phyloP scores from a whole-genome alignment of 2,329 filamentous ascomycete genomes.

The Exutisphaerella laricina region DNA sequence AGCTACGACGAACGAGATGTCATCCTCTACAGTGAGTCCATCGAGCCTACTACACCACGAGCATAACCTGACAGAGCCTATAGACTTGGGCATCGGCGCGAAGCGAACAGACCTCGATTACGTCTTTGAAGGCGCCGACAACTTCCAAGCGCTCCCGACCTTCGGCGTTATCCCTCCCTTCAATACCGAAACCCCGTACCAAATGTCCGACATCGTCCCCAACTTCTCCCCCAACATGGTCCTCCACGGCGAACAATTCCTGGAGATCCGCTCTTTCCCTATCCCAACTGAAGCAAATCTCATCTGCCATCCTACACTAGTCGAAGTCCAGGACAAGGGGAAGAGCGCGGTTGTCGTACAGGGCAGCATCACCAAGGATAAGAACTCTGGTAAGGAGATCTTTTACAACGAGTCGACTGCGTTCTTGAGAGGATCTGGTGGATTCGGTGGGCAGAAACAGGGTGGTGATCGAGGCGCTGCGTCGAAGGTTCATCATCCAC shows the following conservation, averaged over 20 bases:
- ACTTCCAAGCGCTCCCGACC: constrained; percentile 93
- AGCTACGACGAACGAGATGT: constrained; percentile 79
- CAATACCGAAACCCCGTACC: constrained; percentile 73
- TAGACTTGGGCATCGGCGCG: constrained; percentile 79
- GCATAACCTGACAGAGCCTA: too few relatives aligned
- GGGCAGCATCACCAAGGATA: constrained; percentile 76
- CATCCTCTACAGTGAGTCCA: constrained; percentile 70
- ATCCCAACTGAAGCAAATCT: constrained; percentile 79
- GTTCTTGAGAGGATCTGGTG: constrained; percentile 85
- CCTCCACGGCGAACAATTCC: constrained; percentile 96
- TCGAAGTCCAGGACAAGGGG: constrained; percentile 96
- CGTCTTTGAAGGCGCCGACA: constrained; percentile 82
- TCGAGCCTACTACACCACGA: too few relatives aligned
- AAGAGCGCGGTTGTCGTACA: constrained; percentile 76
- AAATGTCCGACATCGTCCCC: constrained; percentile 74
- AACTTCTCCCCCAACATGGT: constrained; percentile 99
- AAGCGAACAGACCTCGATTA: constrained; percentile 83
- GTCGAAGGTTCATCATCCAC: constrained; percentile 73
- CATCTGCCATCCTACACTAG: constrained; percentile 68
- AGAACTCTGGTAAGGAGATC: constrained; percentile 76
- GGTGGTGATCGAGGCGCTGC: constrained; percentile 70
- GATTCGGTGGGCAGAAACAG: constrained; percentile 80
- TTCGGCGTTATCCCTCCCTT: constrained; percentile 96
- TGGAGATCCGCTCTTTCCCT: constrained; percentile 87
- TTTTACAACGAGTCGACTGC: constrained; percentile 97